Conservation (phyloP, 2,329 filamentous ascomycete species). For the Claviceps monticola region DNA sequence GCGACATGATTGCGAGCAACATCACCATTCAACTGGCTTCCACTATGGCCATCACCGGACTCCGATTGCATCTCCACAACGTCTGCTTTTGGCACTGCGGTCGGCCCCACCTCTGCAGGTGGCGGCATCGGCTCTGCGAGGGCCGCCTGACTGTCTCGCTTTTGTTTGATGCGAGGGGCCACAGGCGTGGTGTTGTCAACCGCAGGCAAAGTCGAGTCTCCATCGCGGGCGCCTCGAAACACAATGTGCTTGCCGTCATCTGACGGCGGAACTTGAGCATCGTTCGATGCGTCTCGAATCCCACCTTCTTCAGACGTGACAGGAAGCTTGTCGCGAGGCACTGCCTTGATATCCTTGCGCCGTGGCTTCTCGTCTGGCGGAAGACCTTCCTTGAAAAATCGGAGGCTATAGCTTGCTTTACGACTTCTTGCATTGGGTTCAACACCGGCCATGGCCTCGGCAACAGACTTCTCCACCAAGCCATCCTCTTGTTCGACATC, state of each 20-base stretch:
- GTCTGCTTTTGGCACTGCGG: slow-evolving; percentile 12
- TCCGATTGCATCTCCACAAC: slow-evolving; percentile 19
- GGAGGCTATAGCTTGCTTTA: slow-evolving; percentile 52
- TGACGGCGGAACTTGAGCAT: background rate
- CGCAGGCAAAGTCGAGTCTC: slow-evolving; percentile 1
- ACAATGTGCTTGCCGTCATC: background rate
- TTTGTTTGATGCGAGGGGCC: slow-evolving; percentile 7
- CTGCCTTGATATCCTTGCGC: slow-evolving; percentile 31
- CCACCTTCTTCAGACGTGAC: slow-evolving; percentile 21
- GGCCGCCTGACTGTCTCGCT: slow-evolving; percentile 11
- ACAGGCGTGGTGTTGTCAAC: slow-evolving; percentile 7
- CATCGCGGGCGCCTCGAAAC: background rate
- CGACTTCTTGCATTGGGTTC: slow-evolving; percentile 51
- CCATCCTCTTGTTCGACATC: slow-evolving; percentile 37
- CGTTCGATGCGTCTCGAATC: background rate
- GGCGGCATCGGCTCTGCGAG: slow-evolving; percentile 9
- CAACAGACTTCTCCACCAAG: slow-evolving; percentile 50
- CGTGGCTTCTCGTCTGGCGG: slow-evolving; percentile 43
- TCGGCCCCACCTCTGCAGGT: slow-evolving; percentile 13
- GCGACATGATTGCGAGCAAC: no score
- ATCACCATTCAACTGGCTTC: slow-evolving; percentile 19
- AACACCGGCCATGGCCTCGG: slow-evolving; percentile 45
- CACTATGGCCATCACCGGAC: slow-evolving; percentile 24
- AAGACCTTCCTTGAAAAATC: slow-evolving; percentile 53
- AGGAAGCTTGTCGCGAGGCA: slow-evolving; percentile 27